A percentile compares a stretch with the other conserved stretches of the same genome.
phyloP scores from a whole-genome alignment of 345 rosid genomes.

The Euphorbia lathyris region DNA sequence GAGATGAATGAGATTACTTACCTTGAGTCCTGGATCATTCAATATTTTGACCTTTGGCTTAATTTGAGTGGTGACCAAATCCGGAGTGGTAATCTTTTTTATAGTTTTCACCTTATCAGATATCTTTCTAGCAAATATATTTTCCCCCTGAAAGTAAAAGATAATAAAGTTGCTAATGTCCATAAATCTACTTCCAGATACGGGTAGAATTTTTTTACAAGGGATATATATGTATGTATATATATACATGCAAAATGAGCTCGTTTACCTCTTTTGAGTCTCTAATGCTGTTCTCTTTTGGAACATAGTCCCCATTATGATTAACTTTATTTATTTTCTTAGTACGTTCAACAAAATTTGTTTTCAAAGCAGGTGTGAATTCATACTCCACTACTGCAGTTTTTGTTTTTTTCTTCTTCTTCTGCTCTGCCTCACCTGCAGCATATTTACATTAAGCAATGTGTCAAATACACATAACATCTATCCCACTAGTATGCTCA shows the following conservation, averaged over 20 bases:
- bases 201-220: not conserved
- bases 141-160: conserved; percentile 56
- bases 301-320: conserved; percentile 35
- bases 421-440: conserved; percentile 64
- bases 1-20: conserved; percentile 25
- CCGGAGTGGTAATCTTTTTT: conserved; percentile 37
- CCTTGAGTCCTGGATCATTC: conserved; percentile 65
- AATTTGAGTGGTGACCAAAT: conserved; percentile 29
- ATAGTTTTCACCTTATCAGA: conserved; percentile 52
- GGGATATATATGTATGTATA: no score
- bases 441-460: conserved; percentile 17
- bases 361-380: conserved; percentile 39
- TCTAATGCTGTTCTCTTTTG: conserved; percentile 40
- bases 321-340: conserved; percentile 55
- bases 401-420: conserved; percentile 65
- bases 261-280: conserved; percentile 59
- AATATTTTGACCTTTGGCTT: conserved; percentile 67
- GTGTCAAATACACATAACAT: not conserved
- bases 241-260: not conserved
- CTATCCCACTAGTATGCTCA: not conserved
- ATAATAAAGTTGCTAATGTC: not conserved
- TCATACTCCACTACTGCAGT: conserved; percentile 37
- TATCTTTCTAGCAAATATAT: conserved; percentile 38
- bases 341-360: conserved; percentile 45
- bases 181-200: not conserved